phyloP scores from a whole-genome alignment of 495 filamentous ascomycete species.

The Cladorrhinum samala region DNA sequence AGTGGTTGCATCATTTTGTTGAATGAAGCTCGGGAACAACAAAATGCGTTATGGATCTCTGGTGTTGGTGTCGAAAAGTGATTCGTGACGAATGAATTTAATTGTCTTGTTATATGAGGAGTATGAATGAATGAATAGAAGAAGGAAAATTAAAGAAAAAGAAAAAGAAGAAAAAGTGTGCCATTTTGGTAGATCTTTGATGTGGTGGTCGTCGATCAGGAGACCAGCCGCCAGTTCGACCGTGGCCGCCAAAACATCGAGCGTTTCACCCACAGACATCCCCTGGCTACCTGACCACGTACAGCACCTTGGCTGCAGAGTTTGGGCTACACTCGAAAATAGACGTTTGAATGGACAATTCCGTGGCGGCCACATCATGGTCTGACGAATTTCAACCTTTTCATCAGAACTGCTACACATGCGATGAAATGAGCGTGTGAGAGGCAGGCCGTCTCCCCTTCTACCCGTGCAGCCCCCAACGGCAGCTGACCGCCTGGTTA shows the following conservation, averaged over 20 bases:
- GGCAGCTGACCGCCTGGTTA: too few relatives aligned
- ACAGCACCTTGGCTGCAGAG: not conserved
- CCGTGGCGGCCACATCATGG: too few relatives aligned
- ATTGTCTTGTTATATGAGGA: not conserved
- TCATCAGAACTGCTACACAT: too few relatives aligned
- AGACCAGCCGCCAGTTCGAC: not conserved
- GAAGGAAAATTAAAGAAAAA: not conserved
- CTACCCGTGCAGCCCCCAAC: too few relatives aligned
- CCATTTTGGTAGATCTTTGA: not conserved
- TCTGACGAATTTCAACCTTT: not conserved
- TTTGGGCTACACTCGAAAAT: not conserved
- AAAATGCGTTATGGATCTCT: not conserved
- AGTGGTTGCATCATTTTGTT: slow-evolving; percentile 2
- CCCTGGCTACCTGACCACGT: too few relatives aligned
- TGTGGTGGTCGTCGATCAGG: not conserved
- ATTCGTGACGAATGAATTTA: not conserved
- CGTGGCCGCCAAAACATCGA: not conserved
- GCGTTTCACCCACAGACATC: not conserved
- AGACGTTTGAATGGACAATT: not conserved
- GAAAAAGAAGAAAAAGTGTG: not conserved
- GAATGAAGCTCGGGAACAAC: not conserved
- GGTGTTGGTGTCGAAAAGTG: not conserved
- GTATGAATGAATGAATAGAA: too few relatives aligned
- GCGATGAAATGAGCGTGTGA: too few relatives aligned
- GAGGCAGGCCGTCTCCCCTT: too few relatives aligned